Evolutionary conservation across 768 basidiomycete species (phyloP).

Genomic region (Hemileccinum impolitum): DNA sequence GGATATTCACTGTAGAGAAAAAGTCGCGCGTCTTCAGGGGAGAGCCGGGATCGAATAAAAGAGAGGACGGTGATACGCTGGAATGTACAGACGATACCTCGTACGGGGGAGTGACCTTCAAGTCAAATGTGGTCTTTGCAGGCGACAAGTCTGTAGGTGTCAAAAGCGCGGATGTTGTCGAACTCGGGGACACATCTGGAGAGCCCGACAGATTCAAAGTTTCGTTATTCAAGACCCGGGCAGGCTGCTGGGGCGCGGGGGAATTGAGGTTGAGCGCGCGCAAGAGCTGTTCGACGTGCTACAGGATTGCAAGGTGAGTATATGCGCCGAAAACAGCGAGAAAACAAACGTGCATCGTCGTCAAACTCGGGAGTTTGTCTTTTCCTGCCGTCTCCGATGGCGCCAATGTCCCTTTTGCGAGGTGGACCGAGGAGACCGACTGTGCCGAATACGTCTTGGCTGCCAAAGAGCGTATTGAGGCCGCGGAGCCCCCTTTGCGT

Average conservation of each 20-base stretch:
- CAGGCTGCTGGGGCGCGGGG: conserved; percentile 53
- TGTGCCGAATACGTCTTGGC: conserved; percentile 68
- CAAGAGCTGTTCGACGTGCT: conserved; percentile 81
- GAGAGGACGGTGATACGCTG: conserved; percentile 34
- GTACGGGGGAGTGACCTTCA: conserved; percentile 51
- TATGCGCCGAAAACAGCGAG: conserved; percentile 23
- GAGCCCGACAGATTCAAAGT: conserved; percentile 41
- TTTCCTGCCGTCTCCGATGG: conserved; percentile 79
- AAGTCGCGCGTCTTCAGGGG: conserved; percentile 31
- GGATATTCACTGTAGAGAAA: conserved; percentile 24
- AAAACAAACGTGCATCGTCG: conserved; percentile 36
- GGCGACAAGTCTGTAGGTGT: conserved; percentile 77
- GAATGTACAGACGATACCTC: conserved; percentile 36
- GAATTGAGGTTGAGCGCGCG: conserved; percentile 79
- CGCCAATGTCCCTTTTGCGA: conserved; percentile 56
- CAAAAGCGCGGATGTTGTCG: conserved; percentile 64
- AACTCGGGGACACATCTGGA: conserved; percentile 72
- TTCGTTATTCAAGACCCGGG: conserved; percentile 43
- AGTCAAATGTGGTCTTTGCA: conserved; percentile 51
- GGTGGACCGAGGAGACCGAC: conserved; percentile 34
- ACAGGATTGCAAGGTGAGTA: conserved; percentile 24
- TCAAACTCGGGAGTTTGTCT: conserved; percentile 55
- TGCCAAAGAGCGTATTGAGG: conserved; percentile 26
- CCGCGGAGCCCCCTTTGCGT: conserved; percentile 25
- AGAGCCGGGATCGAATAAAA: conserved; percentile 45